Conservation (phyloP, 2,329 filamentous ascomycete species). For the Ceratocystis papillata region DNA sequence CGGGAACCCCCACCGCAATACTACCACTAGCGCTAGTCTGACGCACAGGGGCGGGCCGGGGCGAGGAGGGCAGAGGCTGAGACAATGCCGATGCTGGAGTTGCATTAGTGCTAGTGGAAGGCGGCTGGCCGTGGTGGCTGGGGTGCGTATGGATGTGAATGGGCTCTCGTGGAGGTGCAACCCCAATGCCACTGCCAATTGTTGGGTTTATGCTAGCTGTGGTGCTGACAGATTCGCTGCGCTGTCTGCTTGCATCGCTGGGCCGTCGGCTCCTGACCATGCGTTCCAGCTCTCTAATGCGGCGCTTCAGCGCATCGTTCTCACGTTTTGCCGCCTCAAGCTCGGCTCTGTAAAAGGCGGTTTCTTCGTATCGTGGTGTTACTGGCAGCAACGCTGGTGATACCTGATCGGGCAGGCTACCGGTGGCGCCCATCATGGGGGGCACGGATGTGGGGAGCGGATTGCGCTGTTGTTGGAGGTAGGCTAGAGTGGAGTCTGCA, state of each 20-base stretch:
- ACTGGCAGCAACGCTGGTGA: conserved; percentile 47
- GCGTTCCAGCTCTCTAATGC: conserved; percentile 52
- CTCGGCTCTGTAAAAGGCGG: conserved; percentile 48
- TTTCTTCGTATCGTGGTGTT: conserved; percentile 52
- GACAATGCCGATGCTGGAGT: background rate
- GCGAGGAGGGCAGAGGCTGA: conserved; percentile 29
- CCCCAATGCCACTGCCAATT: conserved; percentile 29
- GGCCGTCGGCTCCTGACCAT: conserved; percentile 40
- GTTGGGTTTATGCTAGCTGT: conserved; percentile 36
- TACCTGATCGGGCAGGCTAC: conserved; percentile 28
- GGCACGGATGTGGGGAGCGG: conserved; percentile 31
- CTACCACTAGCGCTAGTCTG: conserved; percentile 38
- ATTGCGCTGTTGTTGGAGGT: conserved; percentile 41
- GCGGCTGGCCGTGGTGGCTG: conserved; percentile 33
- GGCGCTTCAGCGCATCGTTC: conserved; percentile 51
- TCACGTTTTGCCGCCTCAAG: conserved; percentile 52
- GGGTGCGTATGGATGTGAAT: conserved; percentile 6
- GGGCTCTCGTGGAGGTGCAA: conserved; percentile 24
- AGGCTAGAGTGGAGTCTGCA: conserved; percentile 34
- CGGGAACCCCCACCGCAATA: conserved; percentile 45
- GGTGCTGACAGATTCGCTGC: conserved; percentile 44
- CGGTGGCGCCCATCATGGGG: conserved; percentile 23
- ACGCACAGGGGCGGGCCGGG: conserved; percentile 35
- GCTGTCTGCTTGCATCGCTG: conserved; percentile 36
- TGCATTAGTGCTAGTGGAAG: conserved; percentile 1